Base-by-base conservation (phyloP, 352 stramenopile genomes). In the Blastocystis sp. region DNA sequence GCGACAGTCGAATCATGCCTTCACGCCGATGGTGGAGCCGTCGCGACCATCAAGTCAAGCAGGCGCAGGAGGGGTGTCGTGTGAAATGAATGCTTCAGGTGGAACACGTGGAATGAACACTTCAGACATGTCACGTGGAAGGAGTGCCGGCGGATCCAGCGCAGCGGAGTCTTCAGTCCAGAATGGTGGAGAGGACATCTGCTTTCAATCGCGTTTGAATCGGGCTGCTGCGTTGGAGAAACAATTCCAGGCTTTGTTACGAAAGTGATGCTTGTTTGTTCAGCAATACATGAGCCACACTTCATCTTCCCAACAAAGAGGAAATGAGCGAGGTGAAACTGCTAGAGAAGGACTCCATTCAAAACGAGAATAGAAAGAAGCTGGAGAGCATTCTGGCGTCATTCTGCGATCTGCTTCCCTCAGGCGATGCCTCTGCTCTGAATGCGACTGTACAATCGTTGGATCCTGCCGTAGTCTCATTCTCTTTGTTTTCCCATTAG, bases 181-280 rank as follows among this genome's bases (percentile, higher is more conserved):
- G 74, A 67, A 48, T 53, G 53, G 28, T n/a, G 2, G 53, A 38
- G 38, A 84, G 40, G 74, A 84, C 34, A 84, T 84, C 19, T 67
- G 45, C 61, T 84, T 69, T 45, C 48, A 61, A 0, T 84, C 74
- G 11, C 53, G 74, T 69, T 53, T 56, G 28, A 34, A 66, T 41
- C 74, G 74, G 38, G 74, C 74, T 34, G 74, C 74, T 28, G 74
- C 74, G 38, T 28, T 84, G 11, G 74, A 84, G 60, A 84, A 48
- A 21, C 74, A 84, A 17, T 84, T 84, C 61, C 74, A 67, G 28
- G 17, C 59, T 34, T 34, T 34, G 28, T 34, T 34, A 34, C 28
- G 28, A 34, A 34, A 34, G 28, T 34, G 28, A 34, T 34, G 28
- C 28, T 34, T 34, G 28, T 34, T 34, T 34, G 28, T 34, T 34